Evolutionary conservation across 2,329 filamentous ascomycete genomes (phyloP).

Genomic region (Diaporthe sp.): DNA sequence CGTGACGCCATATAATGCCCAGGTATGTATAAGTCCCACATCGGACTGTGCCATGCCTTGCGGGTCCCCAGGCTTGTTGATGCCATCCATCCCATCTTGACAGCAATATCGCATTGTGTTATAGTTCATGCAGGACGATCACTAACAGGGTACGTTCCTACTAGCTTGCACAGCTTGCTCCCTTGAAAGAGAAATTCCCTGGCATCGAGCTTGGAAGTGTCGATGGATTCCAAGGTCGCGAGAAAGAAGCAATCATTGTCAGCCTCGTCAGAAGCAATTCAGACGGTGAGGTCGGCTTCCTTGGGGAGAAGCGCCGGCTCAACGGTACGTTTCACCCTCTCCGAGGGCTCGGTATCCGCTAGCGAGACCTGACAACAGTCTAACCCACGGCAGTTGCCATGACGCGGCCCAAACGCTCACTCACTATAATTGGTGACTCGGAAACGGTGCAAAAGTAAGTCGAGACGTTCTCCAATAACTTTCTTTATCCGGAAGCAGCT

Average conservation of each 20-base stretch:
- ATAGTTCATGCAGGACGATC: conserved; percentile 36
- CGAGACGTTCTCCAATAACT: conserved; percentile 37
- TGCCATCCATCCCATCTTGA: conserved; percentile 23
- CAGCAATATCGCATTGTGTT: conserved; percentile 28
- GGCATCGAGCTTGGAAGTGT: conserved; percentile 96
- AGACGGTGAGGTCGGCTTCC: conserved; percentile 89
- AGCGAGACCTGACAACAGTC: conserved; percentile 38
- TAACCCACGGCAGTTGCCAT: conserved; percentile 80
- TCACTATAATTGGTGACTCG: conserved; percentile 93
- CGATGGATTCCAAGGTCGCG: conserved; percentile 93
- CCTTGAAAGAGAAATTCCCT: conserved; percentile 84
- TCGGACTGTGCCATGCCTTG: conserved; percentile 10
- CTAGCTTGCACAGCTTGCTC: conserved; percentile 81
- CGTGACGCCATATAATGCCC: conserved; percentile 96
- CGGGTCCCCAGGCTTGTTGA: conserved; percentile 28
- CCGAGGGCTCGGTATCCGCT: conserved; percentile 9
- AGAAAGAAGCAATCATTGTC: conserved; percentile 95
- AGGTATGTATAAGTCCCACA: conserved; percentile 62
- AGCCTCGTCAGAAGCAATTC: conserved; percentile 94
- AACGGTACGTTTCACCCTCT: conserved; percentile 74
- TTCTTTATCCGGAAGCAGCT: not conserved
- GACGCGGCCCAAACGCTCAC: conserved; percentile 91
- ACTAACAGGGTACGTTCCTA: conserved; percentile 42
- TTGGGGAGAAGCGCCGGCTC: conserved; percentile 89
- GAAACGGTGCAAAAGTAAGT: conserved; percentile 91